Evolutionary conservation across 2,329 filamentous ascomycete species (phyloP).

Genomic region (Colletotrichum eremochloae): DNA sequence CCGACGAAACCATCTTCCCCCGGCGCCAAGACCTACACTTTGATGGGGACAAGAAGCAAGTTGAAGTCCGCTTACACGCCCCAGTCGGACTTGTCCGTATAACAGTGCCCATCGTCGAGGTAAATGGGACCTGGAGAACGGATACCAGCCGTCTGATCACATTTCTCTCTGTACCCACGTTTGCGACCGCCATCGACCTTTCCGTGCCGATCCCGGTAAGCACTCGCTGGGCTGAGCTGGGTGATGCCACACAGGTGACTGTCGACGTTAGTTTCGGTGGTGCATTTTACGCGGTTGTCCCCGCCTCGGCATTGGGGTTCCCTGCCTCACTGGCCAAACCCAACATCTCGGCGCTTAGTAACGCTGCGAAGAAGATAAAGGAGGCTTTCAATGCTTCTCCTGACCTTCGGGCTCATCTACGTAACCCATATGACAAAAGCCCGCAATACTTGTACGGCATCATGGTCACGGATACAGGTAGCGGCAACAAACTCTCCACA

Average conservation of each 20-base stretch:
- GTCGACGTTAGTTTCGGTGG: constrained; percentile 58
- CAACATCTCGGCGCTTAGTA: constrained; percentile 49
- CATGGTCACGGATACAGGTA: constrained; percentile 47
- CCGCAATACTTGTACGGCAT: constrained; percentile 56
- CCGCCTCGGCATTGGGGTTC: constrained; percentile 55
- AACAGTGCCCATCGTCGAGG: constrained; percentile 52
- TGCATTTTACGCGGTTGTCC: constrained; percentile 58
- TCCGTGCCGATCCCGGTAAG: constrained; percentile 48
- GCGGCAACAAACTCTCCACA: constrained; percentile 45
- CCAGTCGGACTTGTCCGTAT: constrained; percentile 59
- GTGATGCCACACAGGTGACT: constrained; percentile 45
- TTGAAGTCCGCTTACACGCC: constrained; percentile 55
- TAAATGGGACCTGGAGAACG: constrained; percentile 46
- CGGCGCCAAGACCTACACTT: constrained; percentile 49
- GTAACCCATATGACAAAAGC: constrained; percentile 48
- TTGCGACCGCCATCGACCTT: constrained; percentile 51
- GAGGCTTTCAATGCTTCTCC: constrained; percentile 27
- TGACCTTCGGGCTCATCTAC: constrained; percentile 44
- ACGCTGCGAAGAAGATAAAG: constrained; percentile 52
- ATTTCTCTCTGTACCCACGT: constrained; percentile 59
- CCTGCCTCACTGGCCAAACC: constrained; percentile 46
- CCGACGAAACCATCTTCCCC: constrained; percentile 56
- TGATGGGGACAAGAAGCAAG: constrained; percentile 46
- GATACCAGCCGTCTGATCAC: constrained; percentile 55
- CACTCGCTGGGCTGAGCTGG: constrained; percentile 56